phyloP scores from a whole-genome alignment of 2,329 filamentous ascomycete genomes.

The Pseudofabraea citricarpa region DNA sequence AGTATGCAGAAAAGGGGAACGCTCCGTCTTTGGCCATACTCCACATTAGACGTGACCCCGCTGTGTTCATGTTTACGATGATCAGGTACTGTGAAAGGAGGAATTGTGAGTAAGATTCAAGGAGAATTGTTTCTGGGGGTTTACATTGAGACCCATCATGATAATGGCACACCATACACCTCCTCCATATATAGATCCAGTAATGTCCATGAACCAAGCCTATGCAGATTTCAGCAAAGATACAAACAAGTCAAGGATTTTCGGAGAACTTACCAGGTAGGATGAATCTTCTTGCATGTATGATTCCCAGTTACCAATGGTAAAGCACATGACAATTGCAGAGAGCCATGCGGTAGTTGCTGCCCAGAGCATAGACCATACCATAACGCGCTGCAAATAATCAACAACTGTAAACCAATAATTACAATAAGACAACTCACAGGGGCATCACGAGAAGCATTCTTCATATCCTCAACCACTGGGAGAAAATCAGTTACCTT shows the following conservation, averaged over 20 bases:
- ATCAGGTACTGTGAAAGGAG: conserved; percentile 7
- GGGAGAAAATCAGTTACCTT: too few relatives aligned
- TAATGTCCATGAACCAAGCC: conserved; percentile 14
- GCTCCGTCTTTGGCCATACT: conserved; percentile 10
- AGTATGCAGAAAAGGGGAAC: conserved; percentile 9
- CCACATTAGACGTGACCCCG: conserved; percentile 11
- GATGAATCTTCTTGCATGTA: conserved; percentile 4
- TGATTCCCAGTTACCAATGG: background rate
- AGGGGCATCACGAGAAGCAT: background rate
- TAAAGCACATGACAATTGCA: conserved; percentile 4
- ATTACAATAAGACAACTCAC: background rate
- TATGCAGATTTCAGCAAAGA: too few relatives aligned
- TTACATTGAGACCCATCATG: conserved; percentile 12
- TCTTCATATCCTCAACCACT: conserved; percentile 1
- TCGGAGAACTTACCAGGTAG: too few relatives aligned
- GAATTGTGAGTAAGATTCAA: background rate
- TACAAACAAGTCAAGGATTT: too few relatives aligned
- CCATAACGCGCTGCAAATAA: conserved; percentile 19
- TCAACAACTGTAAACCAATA: background rate
- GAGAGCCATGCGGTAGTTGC: conserved; percentile 7
- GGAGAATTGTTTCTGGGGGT: background rate
- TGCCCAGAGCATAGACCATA: conserved; percentile 8
- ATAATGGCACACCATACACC: conserved; percentile 12
- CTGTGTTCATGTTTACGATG: conserved; percentile 9
- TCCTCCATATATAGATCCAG: conserved; percentile 7